Base-by-base conservation (phyloP, 805 yeast species). In the Zygosaccharomyces bisporus region DNA sequence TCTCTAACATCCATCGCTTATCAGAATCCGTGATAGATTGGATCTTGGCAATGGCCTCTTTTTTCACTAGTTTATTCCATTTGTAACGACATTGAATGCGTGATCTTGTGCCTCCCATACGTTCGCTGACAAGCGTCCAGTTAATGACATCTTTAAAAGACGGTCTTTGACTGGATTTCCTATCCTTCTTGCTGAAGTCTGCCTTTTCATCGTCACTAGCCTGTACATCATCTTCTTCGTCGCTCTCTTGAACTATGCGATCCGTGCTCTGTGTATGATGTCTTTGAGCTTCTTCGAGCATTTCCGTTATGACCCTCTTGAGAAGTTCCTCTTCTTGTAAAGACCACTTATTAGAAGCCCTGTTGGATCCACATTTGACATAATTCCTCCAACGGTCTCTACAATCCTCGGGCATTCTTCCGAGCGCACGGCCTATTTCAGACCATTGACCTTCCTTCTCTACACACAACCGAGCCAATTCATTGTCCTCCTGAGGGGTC, bases 391-490 rank as follows among this genome's bases (percentile, higher is more conserved):
- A 91, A 55, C 98, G 74, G 63, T 91, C 98, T 55, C 98, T 76
- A 64, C 97, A 90, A 67, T 91, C 98, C 60, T 91, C 98, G 0
- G 98, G 97, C 98, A 91, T 91, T 57, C 98, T 73, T 10, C 86
- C 87, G 78, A 91, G 72, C 6, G 71, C 69, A 42, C 75, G 75
- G 6, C 97, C 97, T 48, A 91, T 86, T 32, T 73, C 71, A 54
- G 87, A 87, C 98, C 98, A 91, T 58, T 85, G 88, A 13, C 93
- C 88, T 46, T 81, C 87, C 53, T 79, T 76, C 19, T 80, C 79
- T 7, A 74, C 64, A 8, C 86, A 86, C 41, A 86, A 67, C 43
- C 73, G 74, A 1, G 79, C 79, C 42, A 91, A 70, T 38, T 74
- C 73, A 30, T 68, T 75, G 63, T 91, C 97, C 50, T 90, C 96